These are phyloP conservation scores for Russula sp. DNA, from an alignment of 768 basidiomycete genomes.

Conservation along the genomic window DNA sequence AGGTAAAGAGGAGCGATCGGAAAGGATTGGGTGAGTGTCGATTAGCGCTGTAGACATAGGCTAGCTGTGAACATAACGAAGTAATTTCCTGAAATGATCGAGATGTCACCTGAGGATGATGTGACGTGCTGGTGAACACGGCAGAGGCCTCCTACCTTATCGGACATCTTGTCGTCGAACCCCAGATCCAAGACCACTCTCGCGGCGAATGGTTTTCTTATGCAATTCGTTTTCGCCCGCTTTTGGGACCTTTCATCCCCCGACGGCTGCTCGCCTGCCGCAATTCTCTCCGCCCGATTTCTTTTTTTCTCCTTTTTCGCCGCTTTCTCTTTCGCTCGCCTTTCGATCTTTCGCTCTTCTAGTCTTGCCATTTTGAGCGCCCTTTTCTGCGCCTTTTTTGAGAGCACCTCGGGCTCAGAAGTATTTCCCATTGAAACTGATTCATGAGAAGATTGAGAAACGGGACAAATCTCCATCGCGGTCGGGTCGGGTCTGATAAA, in stretches of 20 bases:
- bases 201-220: conserved; percentile 39
- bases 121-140: not conserved
- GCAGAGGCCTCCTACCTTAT: conserved; percentile 59
- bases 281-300: conserved; percentile 50
- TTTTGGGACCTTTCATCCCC: conserved; percentile 36
- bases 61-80: conserved; percentile 84
- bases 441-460: not conserved
- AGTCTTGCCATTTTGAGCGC: conserved; percentile 64
- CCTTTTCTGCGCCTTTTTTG: conserved; percentile 76
- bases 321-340: conserved; percentile 72
- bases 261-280: conserved; percentile 54
- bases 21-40: conserved; percentile 67
- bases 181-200: conserved; percentile 80
- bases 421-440: not conserved
- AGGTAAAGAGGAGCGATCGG: conserved; percentile 67
- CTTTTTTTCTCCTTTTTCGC: conserved; percentile 70
- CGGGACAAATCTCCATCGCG: conserved; percentile 1
- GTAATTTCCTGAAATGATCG: conserved; percentile 66
- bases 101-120: not conserved
- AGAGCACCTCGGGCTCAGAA: conserved; percentile 35
- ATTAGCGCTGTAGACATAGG: conserved; percentile 89
- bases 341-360: conserved; percentile 62
- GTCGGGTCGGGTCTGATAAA: not conserved
- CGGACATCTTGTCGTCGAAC: conserved; percentile 90
- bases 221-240: conserved; percentile 27